Evolutionary conservation across 2,329 filamentous ascomycete species (phyloP).

Genomic region (Nigrograna mackinnonii): DNA sequence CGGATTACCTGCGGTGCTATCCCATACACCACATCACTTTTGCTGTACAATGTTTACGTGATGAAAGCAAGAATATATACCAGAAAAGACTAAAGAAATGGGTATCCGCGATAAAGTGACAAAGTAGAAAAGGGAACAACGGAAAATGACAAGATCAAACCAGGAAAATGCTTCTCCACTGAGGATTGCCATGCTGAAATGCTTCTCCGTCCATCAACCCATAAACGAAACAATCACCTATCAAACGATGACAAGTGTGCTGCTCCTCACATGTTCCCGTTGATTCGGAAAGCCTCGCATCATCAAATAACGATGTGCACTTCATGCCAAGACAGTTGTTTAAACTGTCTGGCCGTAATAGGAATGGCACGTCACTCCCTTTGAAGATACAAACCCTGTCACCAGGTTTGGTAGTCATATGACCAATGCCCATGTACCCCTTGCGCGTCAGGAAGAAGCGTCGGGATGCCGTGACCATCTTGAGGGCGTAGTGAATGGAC

Average conservation of each 20-base stretch:
- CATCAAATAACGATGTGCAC: not conserved
- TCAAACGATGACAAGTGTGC: constrained; percentile 8
- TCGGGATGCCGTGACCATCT: constrained; percentile 17
- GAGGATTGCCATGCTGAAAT: no score
- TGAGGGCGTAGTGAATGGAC: constrained; percentile 17
- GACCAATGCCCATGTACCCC: constrained; percentile 24
- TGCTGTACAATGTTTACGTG: no score
- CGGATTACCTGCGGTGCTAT: no score
- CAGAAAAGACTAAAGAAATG: no score
- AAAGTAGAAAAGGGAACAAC: no score
- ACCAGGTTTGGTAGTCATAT: constrained; percentile 12
- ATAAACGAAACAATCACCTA: constrained; percentile 22
- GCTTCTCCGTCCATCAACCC: constrained; percentile 21
- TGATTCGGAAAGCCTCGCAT: not conserved
- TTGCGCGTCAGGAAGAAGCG: constrained; percentile 20
- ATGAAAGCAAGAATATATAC: no score
- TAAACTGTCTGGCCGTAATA: constrained; percentile 9
- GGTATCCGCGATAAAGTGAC: no score
- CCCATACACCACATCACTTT: no score
- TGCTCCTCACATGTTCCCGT: not conserved
- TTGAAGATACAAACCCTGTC: constrained; percentile 16
- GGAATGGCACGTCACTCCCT: constrained; percentile 18
- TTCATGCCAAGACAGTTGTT: constrained; percentile 3
- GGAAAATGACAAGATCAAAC: no score
- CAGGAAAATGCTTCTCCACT: no score